phyloP scores from a whole-genome alignment of 2,329 filamentous ascomycete species.

The Colletotrichum graminicola region DNA sequence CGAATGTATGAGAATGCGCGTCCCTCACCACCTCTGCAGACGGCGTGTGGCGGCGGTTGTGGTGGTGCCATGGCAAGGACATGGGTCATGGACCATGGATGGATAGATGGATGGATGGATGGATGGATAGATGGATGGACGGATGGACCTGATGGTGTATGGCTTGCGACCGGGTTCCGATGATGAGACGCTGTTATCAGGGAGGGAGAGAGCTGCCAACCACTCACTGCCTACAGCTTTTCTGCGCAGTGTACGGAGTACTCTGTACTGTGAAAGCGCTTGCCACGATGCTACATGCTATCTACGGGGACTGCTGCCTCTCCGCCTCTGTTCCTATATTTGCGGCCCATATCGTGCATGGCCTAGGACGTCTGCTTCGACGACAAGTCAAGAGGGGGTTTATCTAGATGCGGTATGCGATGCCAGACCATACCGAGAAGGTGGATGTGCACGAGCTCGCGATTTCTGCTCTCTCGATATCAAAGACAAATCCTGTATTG shows the following conservation, averaged over 20 bases:
- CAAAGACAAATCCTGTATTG: background rate
- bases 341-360: background rate
- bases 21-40: background rate
- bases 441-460: background rate
- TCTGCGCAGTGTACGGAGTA: too few species aligned
- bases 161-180: constrained; percentile 25
- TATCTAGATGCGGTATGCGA: background rate
- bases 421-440: background rate
- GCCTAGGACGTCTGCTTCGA: background rate
- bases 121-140: background rate
- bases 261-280: constrained; percentile 1
- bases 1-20: constrained; percentile 36
- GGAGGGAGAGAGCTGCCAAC: background rate
- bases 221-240: background rate
- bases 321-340: background rate
- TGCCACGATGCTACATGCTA: constrained; percentile 5
- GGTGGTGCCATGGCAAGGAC: constrained; percentile 1
- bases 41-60: background rate
- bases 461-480: background rate
- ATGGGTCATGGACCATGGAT: background rate
- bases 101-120: background rate
- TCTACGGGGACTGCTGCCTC: background rate
- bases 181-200: constrained; percentile 41
- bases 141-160: constrained; percentile 14
- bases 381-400: background rate